phyloP scores from a whole-genome alignment of 345 rosid genomes.

The Carallia pectinifolia region DNA sequence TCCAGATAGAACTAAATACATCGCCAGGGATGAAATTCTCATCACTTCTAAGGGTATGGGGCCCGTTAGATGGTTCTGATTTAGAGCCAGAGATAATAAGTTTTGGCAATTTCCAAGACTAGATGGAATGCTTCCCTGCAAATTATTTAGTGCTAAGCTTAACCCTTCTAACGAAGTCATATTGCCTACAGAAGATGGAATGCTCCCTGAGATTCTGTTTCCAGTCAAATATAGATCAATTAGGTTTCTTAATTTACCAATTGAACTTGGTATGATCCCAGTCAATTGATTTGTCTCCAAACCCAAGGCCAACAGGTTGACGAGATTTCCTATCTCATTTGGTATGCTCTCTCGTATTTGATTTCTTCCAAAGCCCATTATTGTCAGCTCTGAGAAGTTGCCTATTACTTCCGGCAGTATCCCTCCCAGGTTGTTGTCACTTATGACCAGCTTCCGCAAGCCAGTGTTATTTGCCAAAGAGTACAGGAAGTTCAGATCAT shows the following conservation, averaged over 20 bases:
- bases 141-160: neutral
- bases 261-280: slow-evolving; percentile 4
- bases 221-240: neutral
- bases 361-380: neutral
- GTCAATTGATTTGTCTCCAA: neutral
- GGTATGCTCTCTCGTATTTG: slow-evolving; percentile 17
- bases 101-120: slow-evolving; percentile 4
- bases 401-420: slow-evolving; percentile 9
- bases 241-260: slow-evolving; percentile 1
- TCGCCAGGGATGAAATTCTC: slow-evolving; percentile 11
- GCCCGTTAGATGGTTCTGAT: slow-evolving; percentile 5
- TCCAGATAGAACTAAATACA: neutral
- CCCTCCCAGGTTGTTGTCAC: slow-evolving; percentile 14
- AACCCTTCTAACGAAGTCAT: neutral
- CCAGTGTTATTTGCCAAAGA: slow-evolving; percentile 5
- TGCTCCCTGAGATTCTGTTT: slow-evolving; percentile 14
- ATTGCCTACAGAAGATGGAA: slow-evolving; percentile 16
- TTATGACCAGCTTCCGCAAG: neutral
- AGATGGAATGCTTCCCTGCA: slow-evolving; percentile 19
- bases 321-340: slow-evolving; percentile 3
- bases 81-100: neutral
- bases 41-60: slow-evolving; percentile 14
- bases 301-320: neutral
- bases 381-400: slow-evolving; percentile 14
- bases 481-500: slow-evolving; percentile 14